A percentile compares a stretch with the other conserved stretches of the same genome.
These are phyloP conservation scores for Harrya chromipes DNA, from an alignment of 768 basidiomycete species.

Conservation along the genomic window DNA sequence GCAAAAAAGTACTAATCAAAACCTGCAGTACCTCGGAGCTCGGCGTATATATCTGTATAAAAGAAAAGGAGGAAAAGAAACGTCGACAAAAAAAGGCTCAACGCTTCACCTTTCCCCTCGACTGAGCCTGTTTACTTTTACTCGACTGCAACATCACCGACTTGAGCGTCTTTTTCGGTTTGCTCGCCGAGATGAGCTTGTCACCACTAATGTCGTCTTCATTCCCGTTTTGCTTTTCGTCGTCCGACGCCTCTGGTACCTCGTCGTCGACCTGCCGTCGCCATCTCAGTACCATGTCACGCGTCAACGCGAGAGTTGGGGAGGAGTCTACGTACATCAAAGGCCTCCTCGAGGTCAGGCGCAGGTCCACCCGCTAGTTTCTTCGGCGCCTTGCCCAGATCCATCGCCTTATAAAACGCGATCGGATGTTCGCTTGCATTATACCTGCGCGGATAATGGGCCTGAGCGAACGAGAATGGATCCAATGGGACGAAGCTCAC, in stretches of 20 bases:
- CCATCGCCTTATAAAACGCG: slow-evolving; percentile 87
- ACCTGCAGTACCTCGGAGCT: too few species aligned
- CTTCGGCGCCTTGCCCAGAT: slow-evolving; percentile 77
- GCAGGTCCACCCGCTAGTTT: slow-evolving; percentile 71
- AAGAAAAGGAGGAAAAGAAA: too few species aligned
- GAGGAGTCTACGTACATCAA: slow-evolving; percentile 56
- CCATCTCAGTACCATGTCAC: slow-evolving; percentile 1
- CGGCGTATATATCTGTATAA: too few species aligned
- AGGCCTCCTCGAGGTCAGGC: slow-evolving; percentile 92
- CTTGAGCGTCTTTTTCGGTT: slow-evolving; percentile 18
- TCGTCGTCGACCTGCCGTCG: slow-evolving; percentile 45
- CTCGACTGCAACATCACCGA: slow-evolving; percentile 2
- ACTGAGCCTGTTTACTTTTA: slow-evolving; percentile 18
- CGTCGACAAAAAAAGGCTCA: too few species aligned
- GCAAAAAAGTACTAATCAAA: too few species aligned
- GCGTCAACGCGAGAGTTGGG: not conserved
- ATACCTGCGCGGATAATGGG: slow-evolving; percentile 52
- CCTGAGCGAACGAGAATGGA: not conserved
- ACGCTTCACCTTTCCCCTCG: slow-evolving; percentile 16
- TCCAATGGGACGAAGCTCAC: slow-evolving; percentile 41
- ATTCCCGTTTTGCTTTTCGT: slow-evolving; percentile 36
- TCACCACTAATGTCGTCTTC: slow-evolving; percentile 49
- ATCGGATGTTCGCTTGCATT: slow-evolving; percentile 90
- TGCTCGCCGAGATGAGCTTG: slow-evolving; percentile 57
- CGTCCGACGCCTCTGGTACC: slow-evolving; percentile 45